Evolutionary conservation across 495 filamentous ascomycete genomes (phyloP), one percentile per base, ranked within the genome.

Genomic region (Xylona heveae): DNA sequence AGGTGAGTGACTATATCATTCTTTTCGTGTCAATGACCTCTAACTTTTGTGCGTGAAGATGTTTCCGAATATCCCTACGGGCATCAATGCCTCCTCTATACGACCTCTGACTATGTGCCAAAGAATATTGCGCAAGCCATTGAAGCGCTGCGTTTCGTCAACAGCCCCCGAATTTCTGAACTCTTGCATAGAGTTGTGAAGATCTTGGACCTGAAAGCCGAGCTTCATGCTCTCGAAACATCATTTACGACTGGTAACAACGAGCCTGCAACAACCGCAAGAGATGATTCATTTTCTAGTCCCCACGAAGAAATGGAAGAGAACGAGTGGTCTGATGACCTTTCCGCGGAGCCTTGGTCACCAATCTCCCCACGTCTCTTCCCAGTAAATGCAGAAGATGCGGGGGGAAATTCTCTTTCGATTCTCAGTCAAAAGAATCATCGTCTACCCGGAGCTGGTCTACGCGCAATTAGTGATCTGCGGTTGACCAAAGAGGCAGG

Each of bases 381-480:
- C 18, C 18, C 20, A 18, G 13, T 16, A 13, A 14, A 9, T 34
- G 9, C 24, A 27, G 21, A 31, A 5, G 45, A 50, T 26, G 40
- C 41, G 13, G 18, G 42, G n/a, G 20, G 12, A 9, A 17, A 14
- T 22, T 34, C 22, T 16, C 7, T 19, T 28, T 14, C 9, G 8
- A 36, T 38, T 21, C 9, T 20, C 29, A 4, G 33, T 36, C 24
- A 45, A 15, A 19, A 28, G 15, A 21, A 31, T 25, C 38, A 25
- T 19, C 30, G 5, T 13, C 4, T 23, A 33, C 31, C 6, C 19
- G 20, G 13, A 33, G 21, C 15, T 41, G 39, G 20, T 29, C 45
- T 17, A 27, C 33, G 19, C 52, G 61, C 19, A 54, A 90, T 12
- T 62, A 62, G 19, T 43, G 84, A 94, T 49, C 57, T 94, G 3